Conservation (phyloP, 2,329 filamentous ascomycete species). For the Hortaea werneckii region DNA sequence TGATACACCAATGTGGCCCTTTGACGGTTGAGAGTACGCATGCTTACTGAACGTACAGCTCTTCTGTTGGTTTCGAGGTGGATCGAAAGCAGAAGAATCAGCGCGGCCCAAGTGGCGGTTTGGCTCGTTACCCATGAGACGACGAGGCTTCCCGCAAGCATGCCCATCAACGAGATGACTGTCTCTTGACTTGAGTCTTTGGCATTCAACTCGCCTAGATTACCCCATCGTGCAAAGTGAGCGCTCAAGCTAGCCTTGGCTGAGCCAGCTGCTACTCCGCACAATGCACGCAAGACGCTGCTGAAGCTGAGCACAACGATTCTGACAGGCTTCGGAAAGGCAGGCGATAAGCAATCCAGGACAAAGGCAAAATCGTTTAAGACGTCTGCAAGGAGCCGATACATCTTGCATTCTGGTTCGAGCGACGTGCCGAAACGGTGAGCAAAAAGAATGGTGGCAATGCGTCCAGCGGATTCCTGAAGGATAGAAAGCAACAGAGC, state of each 20-base stretch:
- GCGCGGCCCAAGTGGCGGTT: slow-evolving; percentile 60
- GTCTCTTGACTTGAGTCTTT: slow-evolving; percentile 95
- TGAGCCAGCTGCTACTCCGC: slow-evolving; percentile 81
- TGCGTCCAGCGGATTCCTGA: slow-evolving; percentile 68
- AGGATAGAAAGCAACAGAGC: slow-evolving; percentile 75
- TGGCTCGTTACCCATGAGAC: slow-evolving; percentile 65
- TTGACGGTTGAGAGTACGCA: slow-evolving; percentile 78
- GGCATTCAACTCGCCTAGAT: slow-evolving; percentile 86
- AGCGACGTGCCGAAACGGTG: slow-evolving; percentile 71
- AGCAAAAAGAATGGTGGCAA: slow-evolving; percentile 80
- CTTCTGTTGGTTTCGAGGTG: slow-evolving; percentile 80
- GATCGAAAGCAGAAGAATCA: slow-evolving; percentile 60
- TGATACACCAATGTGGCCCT: slow-evolving; percentile 69
- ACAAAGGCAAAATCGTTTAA: slow-evolving; percentile 83
- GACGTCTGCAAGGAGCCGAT: slow-evolving; percentile 74
- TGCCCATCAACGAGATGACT: slow-evolving; percentile 76
- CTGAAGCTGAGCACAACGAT: slow-evolving; percentile 50
- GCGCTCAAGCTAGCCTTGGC: slow-evolving; percentile 84
- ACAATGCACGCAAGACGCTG: slow-evolving; percentile 57
- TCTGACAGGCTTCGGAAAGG: slow-evolving; percentile 50
- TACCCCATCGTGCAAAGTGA: slow-evolving; percentile 81
- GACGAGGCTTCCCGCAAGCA: slow-evolving; percentile 73
- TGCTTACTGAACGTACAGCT: slow-evolving; percentile 73
- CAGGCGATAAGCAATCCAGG: slow-evolving; percentile 72
- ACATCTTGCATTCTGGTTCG: slow-evolving; percentile 84